A percentile compares a stretch with the other conserved stretches of the same genome.
Evolutionary conservation across 768 basidiomycete species (phyloP).

Genomic region (Termitomyces heimii): DNA sequence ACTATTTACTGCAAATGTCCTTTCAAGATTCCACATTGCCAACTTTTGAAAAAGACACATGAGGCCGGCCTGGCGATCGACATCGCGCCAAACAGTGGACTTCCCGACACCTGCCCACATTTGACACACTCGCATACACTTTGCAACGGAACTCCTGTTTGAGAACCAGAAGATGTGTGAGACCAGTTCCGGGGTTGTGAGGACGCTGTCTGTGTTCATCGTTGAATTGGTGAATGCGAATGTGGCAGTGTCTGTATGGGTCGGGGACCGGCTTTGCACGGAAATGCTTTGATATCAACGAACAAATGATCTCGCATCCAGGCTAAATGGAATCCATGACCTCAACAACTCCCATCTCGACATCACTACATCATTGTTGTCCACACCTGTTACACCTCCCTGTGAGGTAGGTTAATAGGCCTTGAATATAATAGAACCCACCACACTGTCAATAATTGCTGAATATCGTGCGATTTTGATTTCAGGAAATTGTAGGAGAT

Average conservation of each 20-base stretch:
- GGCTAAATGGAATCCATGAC: no score
- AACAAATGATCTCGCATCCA: no score
- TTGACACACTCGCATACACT: background rate
- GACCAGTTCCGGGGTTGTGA: background rate
- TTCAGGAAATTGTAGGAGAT: no score
- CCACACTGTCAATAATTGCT: no score
- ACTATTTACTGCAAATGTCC: background rate
- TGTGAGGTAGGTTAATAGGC: no score
- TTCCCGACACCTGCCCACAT: background rate
- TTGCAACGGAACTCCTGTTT: background rate
- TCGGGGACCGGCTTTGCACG: background rate
- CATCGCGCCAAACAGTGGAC: background rate
- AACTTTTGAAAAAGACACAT: background rate
- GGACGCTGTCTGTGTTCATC: background rate
- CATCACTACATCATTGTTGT: no score
- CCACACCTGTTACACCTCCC: no score
- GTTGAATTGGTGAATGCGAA: background rate
- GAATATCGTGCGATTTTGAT: no score
- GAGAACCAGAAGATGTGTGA: background rate
- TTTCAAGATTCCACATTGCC: background rate
- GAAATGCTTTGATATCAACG: background rate
- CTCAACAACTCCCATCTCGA: no score
- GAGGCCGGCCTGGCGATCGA: background rate
- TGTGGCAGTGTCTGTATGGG: no score
- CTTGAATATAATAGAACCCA: no score